Conservation (phyloP, 1,284 basidiomycete species). For the Cerioporus squamosus region DNA sequence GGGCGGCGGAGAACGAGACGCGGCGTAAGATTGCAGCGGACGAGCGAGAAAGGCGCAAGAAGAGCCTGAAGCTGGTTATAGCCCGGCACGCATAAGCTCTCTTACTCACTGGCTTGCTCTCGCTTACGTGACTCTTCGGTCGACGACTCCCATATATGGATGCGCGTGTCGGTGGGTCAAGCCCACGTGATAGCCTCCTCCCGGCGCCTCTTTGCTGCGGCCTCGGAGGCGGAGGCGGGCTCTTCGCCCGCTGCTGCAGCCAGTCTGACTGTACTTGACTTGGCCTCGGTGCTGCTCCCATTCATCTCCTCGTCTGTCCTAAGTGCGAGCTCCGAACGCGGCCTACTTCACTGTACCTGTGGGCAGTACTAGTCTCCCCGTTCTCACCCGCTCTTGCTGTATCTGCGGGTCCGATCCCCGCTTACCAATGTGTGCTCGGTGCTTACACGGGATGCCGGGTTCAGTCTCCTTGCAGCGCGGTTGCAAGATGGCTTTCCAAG, state of each 20-base stretch:
- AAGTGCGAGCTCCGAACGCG: too few relatives aligned
- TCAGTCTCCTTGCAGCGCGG: background rate
- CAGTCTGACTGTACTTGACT: too few relatives aligned
- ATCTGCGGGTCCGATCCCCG: constrained; percentile 14
- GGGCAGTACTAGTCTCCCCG: background rate
- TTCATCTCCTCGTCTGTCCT: too few relatives aligned
- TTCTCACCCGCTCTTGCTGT: constrained; percentile 2
- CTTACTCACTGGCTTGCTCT: constrained; percentile 18
- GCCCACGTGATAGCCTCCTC: constrained; percentile 14
- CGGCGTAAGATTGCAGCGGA: constrained; percentile 22
- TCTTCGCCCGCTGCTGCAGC: too few relatives aligned
- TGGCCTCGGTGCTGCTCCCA: too few relatives aligned
- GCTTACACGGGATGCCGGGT: constrained; percentile 17
- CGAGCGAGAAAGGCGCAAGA: constrained; percentile 13
- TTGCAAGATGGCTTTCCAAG: too few relatives aligned
- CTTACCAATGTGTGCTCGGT: constrained; percentile 18
- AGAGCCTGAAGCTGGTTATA: constrained; percentile 4
- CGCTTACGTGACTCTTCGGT: constrained; percentile 22
- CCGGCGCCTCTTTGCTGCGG: background rate
- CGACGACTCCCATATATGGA: constrained; percentile 8
- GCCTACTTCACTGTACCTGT: too few relatives aligned
- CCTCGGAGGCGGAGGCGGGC: too few relatives aligned
- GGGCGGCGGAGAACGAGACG: constrained; percentile 15
- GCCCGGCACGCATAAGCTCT: constrained; percentile 18
- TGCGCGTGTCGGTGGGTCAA: background rate